Conservation (phyloP, 2,329 filamentous ascomycete species). For the Ophiognomonia clavigignenti-juglandacearum region DNA sequence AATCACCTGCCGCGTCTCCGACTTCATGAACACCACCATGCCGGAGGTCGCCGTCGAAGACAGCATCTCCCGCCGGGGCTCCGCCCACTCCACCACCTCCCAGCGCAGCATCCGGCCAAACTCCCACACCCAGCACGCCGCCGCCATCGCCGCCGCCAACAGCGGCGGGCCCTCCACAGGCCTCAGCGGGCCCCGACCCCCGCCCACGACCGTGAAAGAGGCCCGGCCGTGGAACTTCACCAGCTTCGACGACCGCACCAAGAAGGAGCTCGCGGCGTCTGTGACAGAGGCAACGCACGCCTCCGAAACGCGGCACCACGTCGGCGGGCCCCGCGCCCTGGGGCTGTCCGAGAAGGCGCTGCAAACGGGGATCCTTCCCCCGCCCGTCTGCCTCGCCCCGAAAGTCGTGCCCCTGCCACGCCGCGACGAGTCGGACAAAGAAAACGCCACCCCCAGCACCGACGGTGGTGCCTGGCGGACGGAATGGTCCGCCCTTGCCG, state of each 20-base stretch:
- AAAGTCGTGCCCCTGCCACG: neutral
- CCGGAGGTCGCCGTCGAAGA: conserved; percentile 14
- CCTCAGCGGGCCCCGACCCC: conserved; percentile 10
- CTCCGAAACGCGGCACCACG: conserved; percentile 3
- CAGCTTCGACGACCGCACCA: conserved; percentile 12
- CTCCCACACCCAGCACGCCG: conserved; percentile 14
- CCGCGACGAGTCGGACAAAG: neutral
- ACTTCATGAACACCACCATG: conserved; percentile 10
- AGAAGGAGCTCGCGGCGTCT: conserved; percentile 9
- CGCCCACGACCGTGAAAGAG: conserved; percentile 8
- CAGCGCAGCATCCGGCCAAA: conserved; percentile 6
- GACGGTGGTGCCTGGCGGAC: neutral
- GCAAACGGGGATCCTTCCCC: conserved; percentile 19
- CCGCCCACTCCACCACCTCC: conserved; percentile 2
- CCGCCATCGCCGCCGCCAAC: conserved; percentile 13
- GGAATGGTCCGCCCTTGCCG: conserved; percentile 2
- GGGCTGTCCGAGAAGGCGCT: conserved; percentile 9
- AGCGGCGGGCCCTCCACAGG: neutral
- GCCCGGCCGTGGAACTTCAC: conserved; percentile 6
- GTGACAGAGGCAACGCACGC: conserved; percentile 11
- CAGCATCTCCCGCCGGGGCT: conserved; percentile 15
- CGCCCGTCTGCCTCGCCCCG: conserved; percentile 12
- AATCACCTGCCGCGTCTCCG: conserved; percentile 14
- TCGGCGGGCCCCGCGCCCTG: conserved; percentile 12
- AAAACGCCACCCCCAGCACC: neutral